phyloP scores from a whole-genome alignment of 1,284 basidiomycete species.

The Ceratobasidium sp. region DNA sequence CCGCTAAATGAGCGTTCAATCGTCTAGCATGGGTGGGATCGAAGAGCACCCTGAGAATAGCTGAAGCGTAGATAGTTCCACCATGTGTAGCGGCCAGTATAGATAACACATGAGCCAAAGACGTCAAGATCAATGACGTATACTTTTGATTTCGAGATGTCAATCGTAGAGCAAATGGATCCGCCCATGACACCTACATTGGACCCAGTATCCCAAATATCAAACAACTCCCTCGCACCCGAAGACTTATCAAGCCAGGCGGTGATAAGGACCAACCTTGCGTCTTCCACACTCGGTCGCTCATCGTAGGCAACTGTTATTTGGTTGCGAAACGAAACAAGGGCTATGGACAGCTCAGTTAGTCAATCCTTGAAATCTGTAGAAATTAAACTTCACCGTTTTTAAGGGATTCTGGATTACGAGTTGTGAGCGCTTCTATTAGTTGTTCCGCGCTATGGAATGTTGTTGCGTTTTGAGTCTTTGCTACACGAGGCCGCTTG shows the following conservation, averaged over 20 bases:
- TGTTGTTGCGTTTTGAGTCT: conserved; percentile 23
- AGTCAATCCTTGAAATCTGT: background rate
- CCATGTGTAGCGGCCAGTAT: conserved; percentile 19
- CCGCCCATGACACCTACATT: conserved; percentile 58
- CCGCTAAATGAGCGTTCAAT: conserved; percentile 70
- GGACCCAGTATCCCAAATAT: conserved; percentile 69
- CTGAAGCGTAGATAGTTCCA: conserved; percentile 61
- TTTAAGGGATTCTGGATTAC: conserved; percentile 30
- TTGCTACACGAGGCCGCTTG: conserved; percentile 32
- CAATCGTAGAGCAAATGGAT: background rate
- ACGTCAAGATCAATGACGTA: conserved; percentile 24
- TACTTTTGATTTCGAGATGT: conserved; percentile 2
- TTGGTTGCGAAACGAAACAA: conserved; percentile 43
- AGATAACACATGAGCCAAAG: conserved; percentile 20
- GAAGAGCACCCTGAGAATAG: conserved; percentile 71
- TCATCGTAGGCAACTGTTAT: conserved; percentile 32
- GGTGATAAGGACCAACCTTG: conserved; percentile 69
- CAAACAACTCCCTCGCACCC: conserved; percentile 72
- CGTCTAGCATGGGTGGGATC: conserved; percentile 67
- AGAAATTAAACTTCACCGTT: conserved; percentile 3
- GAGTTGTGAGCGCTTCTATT: conserved; percentile 21
- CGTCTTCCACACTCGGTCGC: conserved; percentile 59
- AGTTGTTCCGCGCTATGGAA: conserved; percentile 32
- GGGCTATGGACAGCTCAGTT: conserved; percentile 17
- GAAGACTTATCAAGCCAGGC: conserved; percentile 71